Conservation (phyloP, 2,329 filamentous ascomycete genomes). For the Penicillium sclerotigenum region DNA sequence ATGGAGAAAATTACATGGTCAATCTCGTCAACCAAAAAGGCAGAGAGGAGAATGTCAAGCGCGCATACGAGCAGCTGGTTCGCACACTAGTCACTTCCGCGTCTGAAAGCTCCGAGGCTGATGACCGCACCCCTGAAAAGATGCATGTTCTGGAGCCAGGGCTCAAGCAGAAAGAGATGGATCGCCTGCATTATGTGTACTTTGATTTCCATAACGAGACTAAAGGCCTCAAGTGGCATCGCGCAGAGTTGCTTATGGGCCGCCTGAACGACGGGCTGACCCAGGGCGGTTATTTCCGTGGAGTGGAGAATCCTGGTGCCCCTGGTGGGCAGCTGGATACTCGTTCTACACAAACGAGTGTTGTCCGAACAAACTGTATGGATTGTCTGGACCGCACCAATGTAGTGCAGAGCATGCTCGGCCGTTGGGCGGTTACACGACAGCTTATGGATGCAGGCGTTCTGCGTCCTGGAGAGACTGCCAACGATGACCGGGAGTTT, state of each 20-base stretch:
- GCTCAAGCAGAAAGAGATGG: slow-evolving; percentile 62
- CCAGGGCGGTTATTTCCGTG: slow-evolving; percentile 87
- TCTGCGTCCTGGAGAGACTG: slow-evolving; percentile 70
- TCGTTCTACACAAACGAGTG: slow-evolving; percentile 76
- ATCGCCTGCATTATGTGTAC: slow-evolving; percentile 91
- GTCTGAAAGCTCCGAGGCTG: slow-evolving; percentile 62
- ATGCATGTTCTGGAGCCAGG: slow-evolving; percentile 71
- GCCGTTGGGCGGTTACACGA: slow-evolving; percentile 80
- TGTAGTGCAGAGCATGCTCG: slow-evolving; percentile 96
- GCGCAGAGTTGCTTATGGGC: slow-evolving; percentile 81
- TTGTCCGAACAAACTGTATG: slow-evolving; percentile 98
- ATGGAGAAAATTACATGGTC: slow-evolving; percentile 95
- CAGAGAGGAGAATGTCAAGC: slow-evolving; percentile 82
- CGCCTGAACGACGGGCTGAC: slow-evolving; percentile 72
- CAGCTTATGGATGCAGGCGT: slow-evolving; percentile 84
- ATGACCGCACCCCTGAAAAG: slow-evolving; percentile 70
- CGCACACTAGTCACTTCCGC: slow-evolving; percentile 69
- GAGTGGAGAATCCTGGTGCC: slow-evolving; percentile 75
- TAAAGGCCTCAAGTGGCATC: slow-evolving; percentile 90
- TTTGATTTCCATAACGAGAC: slow-evolving; percentile 99
- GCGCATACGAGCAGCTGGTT: slow-evolving; percentile 89
- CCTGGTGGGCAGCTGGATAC: slow-evolving; percentile 71
- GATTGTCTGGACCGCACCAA: slow-evolving; percentile 98
- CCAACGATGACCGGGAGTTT: slow-evolving; percentile 76
- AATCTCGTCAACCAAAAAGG: slow-evolving; percentile 97